Conservation (phyloP, 306 rosid genomes). For the Rosa chinensis region DNA sequence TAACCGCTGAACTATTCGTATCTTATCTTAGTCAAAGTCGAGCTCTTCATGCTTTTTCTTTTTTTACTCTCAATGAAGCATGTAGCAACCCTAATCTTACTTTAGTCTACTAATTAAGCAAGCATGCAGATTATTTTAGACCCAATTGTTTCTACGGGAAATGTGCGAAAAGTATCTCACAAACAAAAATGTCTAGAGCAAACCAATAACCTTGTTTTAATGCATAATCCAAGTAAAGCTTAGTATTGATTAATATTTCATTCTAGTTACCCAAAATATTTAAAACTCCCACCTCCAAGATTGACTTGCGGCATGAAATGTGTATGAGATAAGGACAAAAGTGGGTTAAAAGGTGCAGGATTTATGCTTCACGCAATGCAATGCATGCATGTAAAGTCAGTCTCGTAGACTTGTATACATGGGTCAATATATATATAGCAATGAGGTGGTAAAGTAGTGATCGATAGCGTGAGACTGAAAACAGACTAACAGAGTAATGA, state of each 20-base stretch:
- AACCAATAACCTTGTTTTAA: neutral
- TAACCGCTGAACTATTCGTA: constrained; percentile 1
- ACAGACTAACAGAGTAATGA: neutral
- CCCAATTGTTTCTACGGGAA: constrained; percentile 1
- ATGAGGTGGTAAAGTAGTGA: neutral
- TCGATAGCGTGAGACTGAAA: neutral
- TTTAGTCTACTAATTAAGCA: neutral
- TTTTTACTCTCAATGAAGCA: neutral
- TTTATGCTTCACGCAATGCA: constrained; percentile 3
- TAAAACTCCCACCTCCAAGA: neutral
- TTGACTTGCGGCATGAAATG: constrained; percentile 1
- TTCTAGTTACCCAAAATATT: neutral
- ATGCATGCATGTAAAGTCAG: neutral
- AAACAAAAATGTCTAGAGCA: neutral
- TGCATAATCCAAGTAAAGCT: constrained; percentile 2
- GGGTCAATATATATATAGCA: neutral
- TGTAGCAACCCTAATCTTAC: neutral
- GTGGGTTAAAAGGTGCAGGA: neutral
- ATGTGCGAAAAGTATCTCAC: neutral
- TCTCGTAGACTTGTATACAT: neutral
- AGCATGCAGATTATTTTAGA: neutral
- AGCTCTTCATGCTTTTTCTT: neutral
- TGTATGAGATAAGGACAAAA: neutral
- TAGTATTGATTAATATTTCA: neutral
- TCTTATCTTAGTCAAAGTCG: neutral